Conservation (phyloP, 306 rosid genomes). For the Quercus agrifolia region DNA sequence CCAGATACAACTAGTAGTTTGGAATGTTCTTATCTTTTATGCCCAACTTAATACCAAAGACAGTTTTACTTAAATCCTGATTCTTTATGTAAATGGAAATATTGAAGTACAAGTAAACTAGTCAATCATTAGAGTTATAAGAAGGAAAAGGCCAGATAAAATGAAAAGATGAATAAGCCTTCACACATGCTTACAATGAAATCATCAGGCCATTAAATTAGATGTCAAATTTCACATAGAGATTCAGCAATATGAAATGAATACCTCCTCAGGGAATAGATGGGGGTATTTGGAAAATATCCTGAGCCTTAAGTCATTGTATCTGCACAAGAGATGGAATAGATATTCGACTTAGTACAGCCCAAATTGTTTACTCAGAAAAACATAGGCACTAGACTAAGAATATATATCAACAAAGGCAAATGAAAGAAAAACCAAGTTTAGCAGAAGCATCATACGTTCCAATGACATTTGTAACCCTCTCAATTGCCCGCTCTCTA, state of each 20-base stretch:
- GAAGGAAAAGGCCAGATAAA: neutral
- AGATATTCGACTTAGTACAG: constrained; percentile 1
- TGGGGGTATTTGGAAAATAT: constrained; percentile 86
- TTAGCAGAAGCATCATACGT: constrained; percentile 57
- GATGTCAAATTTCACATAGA: neutral
- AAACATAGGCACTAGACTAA: neutral
- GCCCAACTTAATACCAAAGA: neutral
- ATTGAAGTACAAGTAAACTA: neutral
- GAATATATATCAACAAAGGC: constrained; percentile 11
- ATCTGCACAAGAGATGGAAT: constrained; percentile 46
- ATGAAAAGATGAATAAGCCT: neutral
- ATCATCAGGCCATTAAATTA: neutral
- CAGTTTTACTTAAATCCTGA: neutral
- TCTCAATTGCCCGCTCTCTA: constrained; percentile 83
- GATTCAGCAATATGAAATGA: neutral
- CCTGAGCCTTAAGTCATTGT: constrained; percentile 76
- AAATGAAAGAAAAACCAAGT: constrained; percentile 9
- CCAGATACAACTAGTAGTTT: neutral
- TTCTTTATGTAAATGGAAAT: too few relatives aligned
- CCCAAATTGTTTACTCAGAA: constrained; percentile 8
- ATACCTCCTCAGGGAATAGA: constrained; percentile 93
- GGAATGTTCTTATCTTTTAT: constrained; percentile 4
- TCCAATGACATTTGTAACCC: constrained; percentile 85
- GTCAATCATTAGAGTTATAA: neutral
- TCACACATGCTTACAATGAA: neutral